These are phyloP conservation scores for Penicillium flavigenum DNA, from an alignment of 495 filamentous ascomycete species.

Conservation along the genomic window DNA sequence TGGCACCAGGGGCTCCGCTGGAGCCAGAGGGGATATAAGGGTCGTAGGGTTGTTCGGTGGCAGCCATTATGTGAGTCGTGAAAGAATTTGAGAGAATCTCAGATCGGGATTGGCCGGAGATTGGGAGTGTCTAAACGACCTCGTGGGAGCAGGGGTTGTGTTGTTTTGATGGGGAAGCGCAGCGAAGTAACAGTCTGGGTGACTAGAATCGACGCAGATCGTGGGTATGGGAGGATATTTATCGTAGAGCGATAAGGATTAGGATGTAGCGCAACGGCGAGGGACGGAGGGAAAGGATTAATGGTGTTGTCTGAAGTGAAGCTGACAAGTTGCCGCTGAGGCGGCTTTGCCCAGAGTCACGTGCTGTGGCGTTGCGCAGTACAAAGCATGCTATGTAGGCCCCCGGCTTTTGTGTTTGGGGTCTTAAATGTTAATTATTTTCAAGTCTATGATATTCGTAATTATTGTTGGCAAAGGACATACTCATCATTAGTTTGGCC, in stretches of 20 bases:
- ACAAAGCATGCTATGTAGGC: slow-evolving; percentile 4
- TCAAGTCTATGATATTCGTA: neutral
- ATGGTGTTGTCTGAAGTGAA: slow-evolving; percentile 27
- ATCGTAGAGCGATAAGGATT: slow-evolving; percentile 9
- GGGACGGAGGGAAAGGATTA: slow-evolving; percentile 22
- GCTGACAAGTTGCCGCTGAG: slow-evolving; percentile 42
- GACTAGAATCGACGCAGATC: neutral
- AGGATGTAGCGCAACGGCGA: slow-evolving; percentile 12
- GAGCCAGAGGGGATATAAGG: slow-evolving; percentile 81
- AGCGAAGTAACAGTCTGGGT: slow-evolving; percentile 2
- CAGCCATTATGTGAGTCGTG: slow-evolving; percentile 49
- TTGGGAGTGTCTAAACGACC: slow-evolving; percentile 16
- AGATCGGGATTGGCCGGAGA: slow-evolving; percentile 13
- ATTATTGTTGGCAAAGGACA: neutral
- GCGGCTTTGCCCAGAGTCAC: slow-evolving; percentile 25
- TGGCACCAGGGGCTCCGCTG: slow-evolving; percentile 45
- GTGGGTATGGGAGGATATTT: slow-evolving; percentile 3
- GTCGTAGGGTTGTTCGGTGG: slow-evolving; percentile 79
- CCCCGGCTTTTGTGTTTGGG: neutral
- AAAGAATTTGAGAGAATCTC: slow-evolving; percentile 11
- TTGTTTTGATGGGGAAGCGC: slow-evolving; percentile 19
- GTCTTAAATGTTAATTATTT: neutral
- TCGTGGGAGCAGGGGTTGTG: slow-evolving; percentile 23
- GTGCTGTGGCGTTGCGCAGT: slow-evolving; percentile 29
- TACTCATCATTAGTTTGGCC: neutral